These are phyloP conservation scores for Spiraea crenata DNA, from an alignment of 331 rosid genomes.

Conservation along the genomic window DNA sequence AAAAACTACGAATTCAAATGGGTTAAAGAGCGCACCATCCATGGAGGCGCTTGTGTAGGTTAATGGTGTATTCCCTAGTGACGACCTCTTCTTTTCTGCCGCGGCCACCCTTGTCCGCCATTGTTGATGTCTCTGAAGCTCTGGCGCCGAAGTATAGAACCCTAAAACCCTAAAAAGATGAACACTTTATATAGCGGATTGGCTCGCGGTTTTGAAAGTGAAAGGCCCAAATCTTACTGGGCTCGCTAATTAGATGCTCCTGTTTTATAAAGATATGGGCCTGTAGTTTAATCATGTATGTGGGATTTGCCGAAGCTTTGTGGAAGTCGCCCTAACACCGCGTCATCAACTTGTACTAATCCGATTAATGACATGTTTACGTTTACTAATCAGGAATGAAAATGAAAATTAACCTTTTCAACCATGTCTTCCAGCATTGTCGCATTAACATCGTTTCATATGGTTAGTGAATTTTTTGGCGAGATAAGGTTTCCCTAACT, in stretches of 20 bases:
- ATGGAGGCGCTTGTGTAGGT: conserved; percentile 28
- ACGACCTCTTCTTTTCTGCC: conserved; percentile 25
- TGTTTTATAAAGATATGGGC: background rate
- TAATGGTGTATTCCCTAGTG: conserved; percentile 23
- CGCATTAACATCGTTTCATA: too few relatives aligned
- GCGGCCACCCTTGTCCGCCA: conserved; percentile 23
- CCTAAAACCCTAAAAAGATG: conserved; percentile 7
- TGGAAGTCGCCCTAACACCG: too few relatives aligned
- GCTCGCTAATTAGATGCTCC: background rate
- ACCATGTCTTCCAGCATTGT: too few relatives aligned
- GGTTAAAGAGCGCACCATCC: conserved; percentile 20
- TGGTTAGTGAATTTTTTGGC: too few relatives aligned
- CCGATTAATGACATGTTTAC: too few relatives aligned
- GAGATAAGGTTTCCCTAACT: too few relatives aligned
- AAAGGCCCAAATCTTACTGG: background rate
- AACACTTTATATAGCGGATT: background rate
- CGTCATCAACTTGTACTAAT: too few relatives aligned
- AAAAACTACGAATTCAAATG: background rate
- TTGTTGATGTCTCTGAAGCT: conserved; percentile 20
- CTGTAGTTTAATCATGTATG: background rate
- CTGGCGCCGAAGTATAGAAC: conserved; percentile 1
- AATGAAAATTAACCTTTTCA: too few relatives aligned
- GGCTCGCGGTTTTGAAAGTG: background rate
- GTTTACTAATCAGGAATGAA: too few relatives aligned
- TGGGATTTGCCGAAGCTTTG: too few relatives aligned